Evolutionary conservation across 1,139 yeast species (phyloP), one percentile per base, ranked within the genome.

Genomic region (Candida sanyaensis): DNA sequence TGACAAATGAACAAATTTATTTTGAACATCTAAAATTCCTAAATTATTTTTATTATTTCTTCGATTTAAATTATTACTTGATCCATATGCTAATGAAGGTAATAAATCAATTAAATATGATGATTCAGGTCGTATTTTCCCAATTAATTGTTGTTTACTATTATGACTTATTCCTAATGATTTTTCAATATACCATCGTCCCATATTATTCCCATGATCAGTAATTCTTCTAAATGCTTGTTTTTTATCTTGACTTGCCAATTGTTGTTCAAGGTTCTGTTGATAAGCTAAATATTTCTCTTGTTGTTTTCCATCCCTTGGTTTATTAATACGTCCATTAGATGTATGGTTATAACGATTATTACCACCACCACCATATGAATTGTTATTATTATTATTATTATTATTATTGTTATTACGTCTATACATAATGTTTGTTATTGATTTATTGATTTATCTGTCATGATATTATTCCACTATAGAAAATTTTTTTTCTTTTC

Each of bases 1-100:
- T 49, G 96, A 86, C 44, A 92, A 78, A 69, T 93, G 98, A 1
- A 91, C 95, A 63, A 92, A 92, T 60, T 91, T 92, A 27, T 90
- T 80, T 46, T 88, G 84, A 6, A 83, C 66, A 59, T 88, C 89
- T 55, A 83, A 69, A 4, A 78, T 66, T 7, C 83, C 79, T 50
- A 77, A 65, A 47, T 68, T 72, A 42, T 72, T 67, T 41, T 70
- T 71, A 48, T 67, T 65, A 48, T 55, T 61, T 8, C 56, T 53
- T 36, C 62, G 50, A 48, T 62, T 63, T 27, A 55, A 49, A 46
- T 63, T 65, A 41, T 41, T 45, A 9, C 51, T 48, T 27, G 68
- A 58, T 8, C 74, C 60, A 59, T 87, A 85, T 5, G 87, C 84
- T 50, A 77, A 69, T 4, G 96, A 84, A 8, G 97, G 96, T 47